Base-by-base conservation (phyloP, 169 alveolate genomes). In the Toxoplasma gondii region DNA sequence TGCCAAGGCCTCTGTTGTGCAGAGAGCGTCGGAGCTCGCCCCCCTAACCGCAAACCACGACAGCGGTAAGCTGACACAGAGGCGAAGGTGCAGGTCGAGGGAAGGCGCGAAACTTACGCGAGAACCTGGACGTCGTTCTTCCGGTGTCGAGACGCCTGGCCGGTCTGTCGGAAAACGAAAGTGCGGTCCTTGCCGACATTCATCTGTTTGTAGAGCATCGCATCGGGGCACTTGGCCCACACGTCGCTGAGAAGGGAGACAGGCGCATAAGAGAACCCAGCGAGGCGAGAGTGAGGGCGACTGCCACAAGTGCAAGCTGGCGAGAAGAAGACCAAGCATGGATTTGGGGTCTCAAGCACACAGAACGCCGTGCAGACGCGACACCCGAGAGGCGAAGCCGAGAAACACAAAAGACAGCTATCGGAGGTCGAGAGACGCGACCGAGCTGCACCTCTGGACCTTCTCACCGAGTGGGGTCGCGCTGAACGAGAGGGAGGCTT, bases 81-180 rank as follows among this genome's bases (percentile, higher is more conserved):
- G 7, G 7, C n/a, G 34, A 27, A 19, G 31, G 74, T 27, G 31
- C 29, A 16, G 29, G 29, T 27, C 74, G 4, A 7, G 2, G n/a
- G 86, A 78, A 78, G 44, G n/a, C 39, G 19, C 22, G 1, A 19
- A 16, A 38, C 90, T 38, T 43, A 82, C 90, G 54, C 90, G 64
- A 82, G 41, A 19, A 82, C 90, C 67, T 82, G 90, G 38, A 82
- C 17, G 67, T 39, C 41, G 64, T 82, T 82, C 27, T 39, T 38
- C 38, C 41, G 90, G 69, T 82, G 90, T 29, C 41, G 69, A 82
- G 90, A 36, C 34, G 69, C 36, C 41, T 43, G 90, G 5, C n/a
- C 64, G n/a, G 69, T 44, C 90, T 82, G 90, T 19, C 90, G 90
- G 36, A 82, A 82, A 44, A 82, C 64, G 90, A 82, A 82, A 22